Evolutionary conservation across 2,329 filamentous ascomycete genomes (phyloP), one percentile per base, ranked within the genome.

Genomic region (Penicillium expansum): DNA sequence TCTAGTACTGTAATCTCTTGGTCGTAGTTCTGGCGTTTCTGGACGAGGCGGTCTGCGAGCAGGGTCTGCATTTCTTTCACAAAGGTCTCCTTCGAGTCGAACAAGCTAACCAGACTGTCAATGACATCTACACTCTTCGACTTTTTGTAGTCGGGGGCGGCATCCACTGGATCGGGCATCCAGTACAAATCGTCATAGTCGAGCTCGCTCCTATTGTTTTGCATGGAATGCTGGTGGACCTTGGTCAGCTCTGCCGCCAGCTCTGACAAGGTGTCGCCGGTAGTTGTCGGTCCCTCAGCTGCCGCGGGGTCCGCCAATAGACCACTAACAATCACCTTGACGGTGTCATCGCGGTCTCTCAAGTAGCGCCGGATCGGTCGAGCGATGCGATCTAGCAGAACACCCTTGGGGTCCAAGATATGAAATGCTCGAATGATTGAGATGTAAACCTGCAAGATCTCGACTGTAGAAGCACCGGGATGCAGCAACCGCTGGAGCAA

Each of bases 151-250:
- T 97, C 91, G 47, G 91, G 89, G 10, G 91, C 92, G 1, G 94
- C 94, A 70, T 99, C 94, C 38, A 95, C 87, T 0, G 94, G 94
- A 67, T 96, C 90, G 1, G 94, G 94, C 35, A 91, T 81, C 94
- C 94, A 99, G 9, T 86, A 84, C 87, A 96, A 90, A 72, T 99
- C 92, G 68, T 91, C 84, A 88, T 90, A 97, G 72, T 95, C 90
- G 16, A 94, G 80, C 51, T 91, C 90, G 55, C 88, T 86, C 24
- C 69, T 68, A n/a, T 82, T 78, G 37, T 79, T 74, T 57, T 65
- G 71, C 48, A 66, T 75, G 63, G 61, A 82, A 70, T 66, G 79
- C 63, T 64, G 71, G 50, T 71, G 75, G 38, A 72, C 71, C 57
- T 68, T 74, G 52, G 62, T 69, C 58, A 86, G 77, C 56, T 85